Conservation (phyloP, 83 land plant genomes). For the Picea abies region DNA sequence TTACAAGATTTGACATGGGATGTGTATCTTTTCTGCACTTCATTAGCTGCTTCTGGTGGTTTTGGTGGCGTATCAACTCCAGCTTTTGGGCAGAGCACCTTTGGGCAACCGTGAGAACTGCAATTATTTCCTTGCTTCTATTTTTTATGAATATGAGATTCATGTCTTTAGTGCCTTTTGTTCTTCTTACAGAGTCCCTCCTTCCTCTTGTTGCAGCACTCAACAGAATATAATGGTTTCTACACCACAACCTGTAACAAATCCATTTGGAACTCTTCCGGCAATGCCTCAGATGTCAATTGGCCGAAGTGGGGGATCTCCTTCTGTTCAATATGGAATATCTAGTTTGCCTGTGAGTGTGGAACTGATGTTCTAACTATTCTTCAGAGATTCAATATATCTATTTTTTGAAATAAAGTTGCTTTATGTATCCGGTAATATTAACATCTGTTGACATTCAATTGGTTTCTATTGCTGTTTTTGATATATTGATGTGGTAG, state of each 20-base stretch:
- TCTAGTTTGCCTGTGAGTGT: constrained; percentile 84
- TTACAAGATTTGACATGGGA: constrained; percentile 3
- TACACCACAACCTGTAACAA: constrained; percentile 43
- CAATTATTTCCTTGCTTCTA: neutral
- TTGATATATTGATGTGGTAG: constrained; percentile 18
- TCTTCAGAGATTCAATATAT: neutral
- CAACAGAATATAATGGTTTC: constrained; percentile 30
- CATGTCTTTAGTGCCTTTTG: constrained; percentile 6
- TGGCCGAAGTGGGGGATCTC: constrained; percentile 53
- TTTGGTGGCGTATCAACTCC: constrained; percentile 34
- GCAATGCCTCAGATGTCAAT: constrained; percentile 67
- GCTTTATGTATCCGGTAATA: neutral
- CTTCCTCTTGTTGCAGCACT: constrained; percentile 27
- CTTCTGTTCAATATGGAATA: constrained; percentile 65
- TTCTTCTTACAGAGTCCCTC: neutral
- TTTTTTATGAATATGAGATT: neutral
- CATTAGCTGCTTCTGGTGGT: constrained; percentile 27
- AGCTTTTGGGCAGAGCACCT: constrained; percentile 26
- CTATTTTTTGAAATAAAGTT: neutral
- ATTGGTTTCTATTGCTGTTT: neutral
- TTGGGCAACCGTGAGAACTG: constrained; percentile 50
- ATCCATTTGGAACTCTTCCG: constrained; percentile 65
- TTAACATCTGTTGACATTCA: neutral
- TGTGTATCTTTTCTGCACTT: constrained; percentile 7
- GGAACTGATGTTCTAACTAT: neutral